phyloP scores from a whole-genome alignment of 2,329 filamentous ascomycete genomes.

The Pyrenochaeta sp. region DNA sequence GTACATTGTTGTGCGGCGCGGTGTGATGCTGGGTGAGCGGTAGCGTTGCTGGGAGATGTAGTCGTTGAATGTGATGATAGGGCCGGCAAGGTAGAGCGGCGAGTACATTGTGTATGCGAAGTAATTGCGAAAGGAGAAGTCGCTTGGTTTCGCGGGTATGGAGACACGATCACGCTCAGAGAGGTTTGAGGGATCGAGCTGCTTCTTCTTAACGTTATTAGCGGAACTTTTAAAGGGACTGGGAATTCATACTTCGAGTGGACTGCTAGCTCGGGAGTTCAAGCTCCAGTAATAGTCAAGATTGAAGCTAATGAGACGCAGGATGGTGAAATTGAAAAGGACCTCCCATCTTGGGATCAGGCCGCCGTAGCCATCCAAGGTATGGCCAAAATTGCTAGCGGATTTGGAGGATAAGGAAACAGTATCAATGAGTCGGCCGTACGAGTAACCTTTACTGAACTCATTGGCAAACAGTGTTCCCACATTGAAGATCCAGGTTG shows the following conservation, averaged over 20 bases:
- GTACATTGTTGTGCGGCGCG: slow-evolving; percentile 77
- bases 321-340: slow-evolving; percentile 94
- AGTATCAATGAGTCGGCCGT: slow-evolving; percentile 66
- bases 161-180: slow-evolving; percentile 87
- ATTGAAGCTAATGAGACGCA: slow-evolving; percentile 95
- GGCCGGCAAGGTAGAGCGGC: slow-evolving; percentile 89
- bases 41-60: slow-evolving; percentile 88
- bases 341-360: slow-evolving; percentile 93
- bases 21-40: slow-evolving; percentile 73
- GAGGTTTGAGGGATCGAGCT: slow-evolving; percentile 84
- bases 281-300: slow-evolving; percentile 95
- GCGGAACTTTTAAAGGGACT: slow-evolving; percentile 37
- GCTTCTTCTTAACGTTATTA: slow-evolving; percentile 92
- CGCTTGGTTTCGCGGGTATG: slow-evolving; percentile 72
- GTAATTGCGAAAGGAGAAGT: slow-evolving; percentile 86
- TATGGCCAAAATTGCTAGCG: slow-evolving; percentile 69
- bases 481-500: slow-evolving; percentile 92
- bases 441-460: slow-evolving; percentile 77
- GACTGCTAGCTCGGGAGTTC: slow-evolving; percentile 66
- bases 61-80: slow-evolving; percentile 97
- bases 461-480: slow-evolving; percentile 89
- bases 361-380: slow-evolving; percentile 80
- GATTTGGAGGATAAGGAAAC: slow-evolving; percentile 54
- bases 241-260: slow-evolving; percentile 75
- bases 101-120: slow-evolving; percentile 89